Base-by-base conservation (phyloP, 495 filamentous ascomycete genomes). In the Aspergillus biplanus region DNA sequence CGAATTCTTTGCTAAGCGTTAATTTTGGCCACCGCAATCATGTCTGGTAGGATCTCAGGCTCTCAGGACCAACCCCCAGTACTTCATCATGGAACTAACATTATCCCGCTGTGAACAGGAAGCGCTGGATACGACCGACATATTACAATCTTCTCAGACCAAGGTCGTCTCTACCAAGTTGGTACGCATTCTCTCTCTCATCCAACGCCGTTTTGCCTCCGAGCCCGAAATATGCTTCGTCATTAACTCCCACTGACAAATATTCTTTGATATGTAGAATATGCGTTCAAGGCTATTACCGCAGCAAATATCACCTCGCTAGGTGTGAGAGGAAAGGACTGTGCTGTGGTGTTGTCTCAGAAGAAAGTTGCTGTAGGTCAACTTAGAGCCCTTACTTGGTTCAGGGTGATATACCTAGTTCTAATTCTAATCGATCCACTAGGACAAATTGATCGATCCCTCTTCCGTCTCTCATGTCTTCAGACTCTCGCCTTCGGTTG, bases 261-360 rank as follows among this genome's bases (percentile, higher is more conserved):
- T 68, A 32, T 49, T 52, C 55, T 34, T 58, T 63, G 42, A 63
- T 42, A 8, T 31, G 33, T 68, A 98, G 95, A 99, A 86, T 99
- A 99, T 97, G 95, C 95, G 59, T 99, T 99, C 88, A 99, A 99
- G 82, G 95, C 95, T 46, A 99, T 99, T 79, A 98, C 94, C 66
- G 93, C 95, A 53, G 95, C 95, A 50, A 98, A 98, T 76, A 99
- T 98, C 76, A 98, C 95, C 78, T 95, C 95, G 63, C 87, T 99
- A 75, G 96, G 95, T 63, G 87, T 99, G 64, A 85, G 93, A 76
- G 95, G 95, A 73, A 98, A 98, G 82, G 86, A 92, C 80, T 98
- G 94, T 75, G 94, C 96, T 12, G 95, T 99, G 27, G 92, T 99
- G 16, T 81, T 99, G 69, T 97, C 95, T 55, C 95, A 99, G 83